phyloP scores from a whole-genome alignment of 257 asterid species.

The Primulina tabacum region DNA sequence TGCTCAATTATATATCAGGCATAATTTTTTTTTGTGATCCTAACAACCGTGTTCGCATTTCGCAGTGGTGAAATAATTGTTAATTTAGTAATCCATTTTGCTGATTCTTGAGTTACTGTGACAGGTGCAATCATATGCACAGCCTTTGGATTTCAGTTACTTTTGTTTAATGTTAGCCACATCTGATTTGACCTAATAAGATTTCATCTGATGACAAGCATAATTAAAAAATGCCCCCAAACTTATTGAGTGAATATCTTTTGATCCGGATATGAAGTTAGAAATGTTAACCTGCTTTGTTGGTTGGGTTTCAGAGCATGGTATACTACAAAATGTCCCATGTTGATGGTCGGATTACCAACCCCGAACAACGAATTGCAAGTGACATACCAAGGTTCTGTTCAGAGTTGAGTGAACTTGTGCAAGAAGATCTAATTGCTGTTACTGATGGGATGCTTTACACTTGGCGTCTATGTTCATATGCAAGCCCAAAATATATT shows the following conservation, averaged over 20 bases:
- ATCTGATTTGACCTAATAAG: slow-evolving; percentile 5
- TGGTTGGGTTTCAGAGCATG: slow-evolving; percentile 67
- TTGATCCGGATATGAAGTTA: slow-evolving; percentile 24
- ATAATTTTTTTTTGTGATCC: slow-evolving; percentile 8
- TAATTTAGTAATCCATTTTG: slow-evolving; percentile 4
- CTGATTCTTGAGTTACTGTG: background rate
- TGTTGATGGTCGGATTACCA: slow-evolving; percentile 93
- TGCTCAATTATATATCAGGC: slow-evolving; percentile 13
- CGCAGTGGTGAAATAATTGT: background rate
- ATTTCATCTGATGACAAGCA: slow-evolving; percentile 15
- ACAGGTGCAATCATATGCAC: slow-evolving; percentile 8
- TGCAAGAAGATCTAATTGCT: slow-evolving; percentile 93
- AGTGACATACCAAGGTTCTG: slow-evolving; percentile 97
- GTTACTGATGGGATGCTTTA: slow-evolving; percentile 88
- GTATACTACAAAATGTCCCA: slow-evolving; percentile 96
- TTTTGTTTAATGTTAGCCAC: slow-evolving; percentile 11
- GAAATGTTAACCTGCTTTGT: slow-evolving; percentile 18
- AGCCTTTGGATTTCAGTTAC: slow-evolving; percentile 12
- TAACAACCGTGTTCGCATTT: background rate
- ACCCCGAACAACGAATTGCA: slow-evolving; percentile 96
- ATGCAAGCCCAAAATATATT: slow-evolving; percentile 97
- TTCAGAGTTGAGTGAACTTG: slow-evolving; percentile 95
- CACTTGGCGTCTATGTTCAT: slow-evolving; percentile 97
- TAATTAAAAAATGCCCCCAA: slow-evolving; percentile 13
- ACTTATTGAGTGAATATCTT: slow-evolving; percentile 13